Percentiles rank a stretch among this genome's conserved stretches.
phyloP scores from a whole-genome alignment of 345 rosid species.

The Camelina sativa region DNA sequence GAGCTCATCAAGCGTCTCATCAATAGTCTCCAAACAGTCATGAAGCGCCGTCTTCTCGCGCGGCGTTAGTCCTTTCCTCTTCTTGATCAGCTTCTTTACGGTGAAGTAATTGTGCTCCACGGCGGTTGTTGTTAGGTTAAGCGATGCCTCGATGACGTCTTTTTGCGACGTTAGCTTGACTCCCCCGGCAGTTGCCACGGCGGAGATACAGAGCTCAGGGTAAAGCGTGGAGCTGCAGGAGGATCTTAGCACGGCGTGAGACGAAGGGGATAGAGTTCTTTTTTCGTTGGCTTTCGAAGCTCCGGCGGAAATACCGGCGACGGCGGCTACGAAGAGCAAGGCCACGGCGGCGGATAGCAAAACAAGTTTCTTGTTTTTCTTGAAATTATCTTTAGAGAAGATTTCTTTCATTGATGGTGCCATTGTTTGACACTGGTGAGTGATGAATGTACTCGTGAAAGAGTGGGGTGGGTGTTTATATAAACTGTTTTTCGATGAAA shows the following conservation, averaged over 20 bases:
- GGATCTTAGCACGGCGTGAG: slow-evolving; percentile 66
- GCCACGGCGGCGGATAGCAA: slow-evolving; percentile 27
- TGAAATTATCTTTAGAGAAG: slow-evolving; percentile 35
- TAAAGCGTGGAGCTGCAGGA: slow-evolving; percentile 65
- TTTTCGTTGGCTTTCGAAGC: slow-evolving; percentile 35
- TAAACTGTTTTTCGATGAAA: slow-evolving; percentile 13
- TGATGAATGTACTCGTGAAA: slow-evolving; percentile 32
- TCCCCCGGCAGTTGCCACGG: slow-evolving; percentile 48
- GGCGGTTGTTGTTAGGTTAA: slow-evolving; percentile 57
- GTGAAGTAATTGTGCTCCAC: slow-evolving; percentile 56
- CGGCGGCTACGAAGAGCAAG: slow-evolving; percentile 32
- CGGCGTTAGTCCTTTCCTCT: slow-evolving; percentile 45
- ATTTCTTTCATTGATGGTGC: slow-evolving; percentile 33
- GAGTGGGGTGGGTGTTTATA: slow-evolving; percentile 30
- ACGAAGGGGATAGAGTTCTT: slow-evolving; percentile 41
- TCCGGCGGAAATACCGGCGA: slow-evolving; percentile 41
- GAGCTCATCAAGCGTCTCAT: slow-evolving; percentile 82
- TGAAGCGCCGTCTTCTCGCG: slow-evolving; percentile 80
- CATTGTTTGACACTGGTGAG: slow-evolving; percentile 37
- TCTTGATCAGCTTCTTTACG: slow-evolving; percentile 48
- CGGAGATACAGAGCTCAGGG: slow-evolving; percentile 77
- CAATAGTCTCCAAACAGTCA: slow-evolving; percentile 87
- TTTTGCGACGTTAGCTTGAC: slow-evolving; percentile 48
- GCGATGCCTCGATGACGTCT: slow-evolving; percentile 59
- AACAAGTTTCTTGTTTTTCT: slow-evolving; percentile 39